A percentile compares a stretch with the other conserved stretches of the same genome.
Conservation (phyloP, 2,329 filamentous ascomycete species). For the Dryadomyces quercivorus region DNA sequence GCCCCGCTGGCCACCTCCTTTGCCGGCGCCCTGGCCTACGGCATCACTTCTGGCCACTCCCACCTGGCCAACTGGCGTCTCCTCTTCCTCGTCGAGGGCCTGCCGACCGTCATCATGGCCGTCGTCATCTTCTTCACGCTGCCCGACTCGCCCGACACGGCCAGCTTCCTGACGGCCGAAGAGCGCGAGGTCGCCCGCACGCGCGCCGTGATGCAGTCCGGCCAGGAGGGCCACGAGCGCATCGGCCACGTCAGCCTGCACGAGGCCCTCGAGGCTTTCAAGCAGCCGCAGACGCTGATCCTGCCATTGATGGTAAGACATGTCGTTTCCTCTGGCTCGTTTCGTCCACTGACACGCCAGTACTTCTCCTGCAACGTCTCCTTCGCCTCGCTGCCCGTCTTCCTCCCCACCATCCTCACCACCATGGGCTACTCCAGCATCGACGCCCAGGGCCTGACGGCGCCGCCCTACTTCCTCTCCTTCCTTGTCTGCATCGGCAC, state of each 20-base stretch:
- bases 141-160: conserved; percentile 38
- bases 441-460: conserved; percentile 58
- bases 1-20: conserved; percentile 57
- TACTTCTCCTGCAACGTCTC: conserved; percentile 26
- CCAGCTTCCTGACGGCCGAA: conserved; percentile 40
- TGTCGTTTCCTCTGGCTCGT: conserved; percentile 10
- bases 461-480: conserved; percentile 57
- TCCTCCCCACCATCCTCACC: conserved; percentile 49
- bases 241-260: conserved; percentile 28
- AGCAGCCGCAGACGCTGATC: conserved; percentile 37
- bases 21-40: conserved; percentile 50
- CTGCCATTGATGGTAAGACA: conserved; percentile 18
- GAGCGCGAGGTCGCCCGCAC: conserved; percentile 45
- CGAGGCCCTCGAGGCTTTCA: conserved; percentile 34
- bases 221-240: conserved; percentile 33
- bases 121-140: conserved; percentile 41
- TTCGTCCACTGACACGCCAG: neutral
- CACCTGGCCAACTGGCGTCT: conserved; percentile 51
- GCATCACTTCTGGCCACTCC: conserved; percentile 45
- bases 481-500: conserved; percentile 50
- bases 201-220: conserved; percentile 39
- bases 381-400: conserved; percentile 38
- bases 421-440: conserved; percentile 57
- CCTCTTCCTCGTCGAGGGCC: conserved; percentile 52
- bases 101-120: conserved; percentile 44